phyloP scores from a whole-genome alignment of 192 early-diverging fungal genomes.

The Coemansia sp. region DNA sequence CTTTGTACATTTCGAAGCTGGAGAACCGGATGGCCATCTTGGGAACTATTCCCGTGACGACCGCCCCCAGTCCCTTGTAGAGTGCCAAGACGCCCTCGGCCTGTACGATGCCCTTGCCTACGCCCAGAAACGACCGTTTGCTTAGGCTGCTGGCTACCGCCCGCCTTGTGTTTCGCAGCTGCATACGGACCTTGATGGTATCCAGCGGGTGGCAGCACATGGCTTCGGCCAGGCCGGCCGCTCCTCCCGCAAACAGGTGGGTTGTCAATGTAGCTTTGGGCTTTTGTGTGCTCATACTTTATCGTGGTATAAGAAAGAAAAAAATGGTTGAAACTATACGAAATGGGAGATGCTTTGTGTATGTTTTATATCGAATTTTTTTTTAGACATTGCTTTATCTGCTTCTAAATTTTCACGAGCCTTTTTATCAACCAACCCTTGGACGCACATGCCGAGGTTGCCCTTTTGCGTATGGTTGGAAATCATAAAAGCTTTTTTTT shows the following conservation, averaged over 20 bases:
- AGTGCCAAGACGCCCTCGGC: conserved; percentile 86
- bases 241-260: conserved; percentile 85
- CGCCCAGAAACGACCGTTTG: conserved; percentile 69
- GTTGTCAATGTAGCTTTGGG: conserved; percentile 64
- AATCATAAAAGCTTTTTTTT: no score
- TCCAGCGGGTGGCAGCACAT: conserved; percentile 91
- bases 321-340: no score
- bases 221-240: conserved; percentile 90
- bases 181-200: conserved; percentile 98
- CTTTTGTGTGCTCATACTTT: not conserved
- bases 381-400: no score
- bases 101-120: conserved; percentile 79
- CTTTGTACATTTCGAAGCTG: conserved; percentile 93
- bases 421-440: no score
- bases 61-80: conserved; percentile 97
- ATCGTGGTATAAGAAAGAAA: no score
- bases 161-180: conserved; percentile 68
- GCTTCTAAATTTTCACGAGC: no score
- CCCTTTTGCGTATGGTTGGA: no score
- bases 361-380: no score
- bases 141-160: conserved; percentile 1
- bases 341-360: no score
- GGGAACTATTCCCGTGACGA: conserved; percentile 94
- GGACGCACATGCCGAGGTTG: no score
- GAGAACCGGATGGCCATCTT: conserved; percentile 99